Evolutionary conservation across 257 asterid genomes (phyloP), one percentile per base, ranked within the genome.

Genomic region (Ilex aquifolium): DNA sequence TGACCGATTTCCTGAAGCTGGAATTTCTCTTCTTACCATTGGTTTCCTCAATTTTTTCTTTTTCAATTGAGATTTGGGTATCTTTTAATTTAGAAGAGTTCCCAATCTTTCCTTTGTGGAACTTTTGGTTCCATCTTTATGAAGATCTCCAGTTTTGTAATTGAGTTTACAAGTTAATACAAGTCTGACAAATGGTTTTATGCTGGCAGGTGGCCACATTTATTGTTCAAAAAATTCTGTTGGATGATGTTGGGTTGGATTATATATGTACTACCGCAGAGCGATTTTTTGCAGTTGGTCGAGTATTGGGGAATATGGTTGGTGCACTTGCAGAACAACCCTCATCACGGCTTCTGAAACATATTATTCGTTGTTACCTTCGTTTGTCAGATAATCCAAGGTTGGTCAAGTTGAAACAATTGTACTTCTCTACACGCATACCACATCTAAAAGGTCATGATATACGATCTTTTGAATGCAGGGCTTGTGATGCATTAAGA

Each of bases 311-410:
- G n/a, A 90, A 79, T 77, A 87, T 93, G 97, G 94, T 93, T 52
- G 78, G 77, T 66, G 86, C 95, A 16, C 97, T 85, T 59, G 90
- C 94, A 39, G 96, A 85, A 55, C 91, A 82, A 72, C 97, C 94
- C 56, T 89, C 97, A 11, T 61, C 93, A 3, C 82, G 97, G 57
- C 75, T 90, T 55, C 77, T 93, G 52, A 87, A 93, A 73, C 95
- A 90, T 79, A 90, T 93, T 12, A 85, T 92, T 74, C 78, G 95
- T 77, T 92, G 99, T 85, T 93, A 93, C 66, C 94, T 87, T 71
- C 91, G 97, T 3, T 59, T 93, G 61, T 87, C 99, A 32, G 95
- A 89, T 44, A 87, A 93, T 78, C 75, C 83, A 9, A 89, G 97
- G 99, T 83, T 66, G 39, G 73, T 52, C 12, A 2, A n/a, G 50